Evolutionary conservation across 106 monocot species (phyloP).

Genomic region (Gastrodia elata): DNA sequence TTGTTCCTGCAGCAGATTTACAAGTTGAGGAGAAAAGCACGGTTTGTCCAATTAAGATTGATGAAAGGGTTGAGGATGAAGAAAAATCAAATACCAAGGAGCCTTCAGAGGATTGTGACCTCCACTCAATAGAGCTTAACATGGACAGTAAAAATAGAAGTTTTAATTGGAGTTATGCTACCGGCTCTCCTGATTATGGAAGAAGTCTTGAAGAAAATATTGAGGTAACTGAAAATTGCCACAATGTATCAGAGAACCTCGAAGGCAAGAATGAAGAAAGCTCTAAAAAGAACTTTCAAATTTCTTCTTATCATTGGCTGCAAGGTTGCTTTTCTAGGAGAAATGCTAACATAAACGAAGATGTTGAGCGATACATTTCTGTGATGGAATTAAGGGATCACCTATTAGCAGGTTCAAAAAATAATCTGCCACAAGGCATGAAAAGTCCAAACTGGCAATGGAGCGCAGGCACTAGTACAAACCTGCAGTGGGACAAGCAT

Average conservation of each 20-base stretch:
- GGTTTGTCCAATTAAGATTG: not conserved
- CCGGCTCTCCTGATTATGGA: not conserved
- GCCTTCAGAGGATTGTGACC: constrained; percentile 43
- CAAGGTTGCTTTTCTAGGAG: constrained; percentile 11
- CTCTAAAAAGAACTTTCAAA: constrained; percentile 1
- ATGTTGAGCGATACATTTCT: constrained; percentile 41
- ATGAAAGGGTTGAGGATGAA: constrained; percentile 14
- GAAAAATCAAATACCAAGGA: constrained; percentile 16
- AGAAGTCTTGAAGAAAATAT: not conserved
- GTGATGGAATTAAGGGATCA: constrained; percentile 47
- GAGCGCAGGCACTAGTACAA: constrained; percentile 3
- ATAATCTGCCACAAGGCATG: constrained; percentile 15
- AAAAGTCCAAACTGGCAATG: constrained; percentile 20
- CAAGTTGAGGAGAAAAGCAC: not conserved
- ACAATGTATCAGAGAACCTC: not conserved
- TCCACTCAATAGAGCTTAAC: constrained; percentile 75
- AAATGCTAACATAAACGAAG: constrained; percentile 6
- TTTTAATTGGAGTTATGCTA: constrained; percentile 39
- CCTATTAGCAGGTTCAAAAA: constrained; percentile 35
- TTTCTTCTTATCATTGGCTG: constrained; percentile 1
- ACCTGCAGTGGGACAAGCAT: not conserved
- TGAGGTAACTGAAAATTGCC: not conserved
- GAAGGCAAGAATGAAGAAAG: not conserved
- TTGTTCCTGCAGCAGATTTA: constrained; percentile 2
- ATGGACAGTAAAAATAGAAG: constrained; percentile 36